Evolutionary conservation across 805 yeast genomes (phyloP).

Genomic region (Myxozyma lipomycoides): DNA sequence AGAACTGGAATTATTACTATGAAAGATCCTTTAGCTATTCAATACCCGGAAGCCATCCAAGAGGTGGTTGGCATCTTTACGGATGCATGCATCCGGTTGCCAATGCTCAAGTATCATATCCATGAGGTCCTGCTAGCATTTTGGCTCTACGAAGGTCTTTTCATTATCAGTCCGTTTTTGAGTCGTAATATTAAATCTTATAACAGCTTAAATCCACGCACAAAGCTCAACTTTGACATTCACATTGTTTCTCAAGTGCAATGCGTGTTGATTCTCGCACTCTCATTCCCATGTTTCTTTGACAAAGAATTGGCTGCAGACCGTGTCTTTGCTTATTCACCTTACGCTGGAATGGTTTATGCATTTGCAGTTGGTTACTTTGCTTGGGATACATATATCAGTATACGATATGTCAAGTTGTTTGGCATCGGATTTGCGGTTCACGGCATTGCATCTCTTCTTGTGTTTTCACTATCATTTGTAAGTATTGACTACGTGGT

Average conservation of each 20-base stretch:
- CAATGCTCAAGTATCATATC: slow-evolving; percentile 36
- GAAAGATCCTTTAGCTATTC: slow-evolving; percentile 26
- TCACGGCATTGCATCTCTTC: slow-evolving; percentile 79
- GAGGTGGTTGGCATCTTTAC: slow-evolving; percentile 4
- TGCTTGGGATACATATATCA: slow-evolving; percentile 76
- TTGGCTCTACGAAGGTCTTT: slow-evolving; percentile 55
- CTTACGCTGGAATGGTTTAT: slow-evolving; percentile 70
- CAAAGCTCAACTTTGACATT: slow-evolving; percentile 74
- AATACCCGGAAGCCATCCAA: slow-evolving; percentile 14
- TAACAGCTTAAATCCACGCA: slow-evolving; percentile 43
- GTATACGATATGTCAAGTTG: slow-evolving; percentile 55
- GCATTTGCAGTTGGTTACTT: slow-evolving; percentile 81
- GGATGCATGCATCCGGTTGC: slow-evolving; percentile 30
- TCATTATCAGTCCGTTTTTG: slow-evolving; percentile 44
- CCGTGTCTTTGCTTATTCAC: slow-evolving; percentile 63
- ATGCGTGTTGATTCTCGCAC: slow-evolving; percentile 57
- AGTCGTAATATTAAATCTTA: slow-evolving; percentile 55
- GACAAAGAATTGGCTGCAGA: slow-evolving; percentile 49
- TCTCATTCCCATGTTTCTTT: slow-evolving; percentile 59
- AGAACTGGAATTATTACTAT: too few species aligned
- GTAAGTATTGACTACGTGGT: slow-evolving; percentile 7
- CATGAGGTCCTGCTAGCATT: slow-evolving; percentile 70
- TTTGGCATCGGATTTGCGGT: slow-evolving; percentile 80
- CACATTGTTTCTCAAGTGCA: slow-evolving; percentile 89
- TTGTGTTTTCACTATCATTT: slow-evolving; percentile 61